Percentiles rank a stretch among this genome's conserved stretches.
Evolutionary conservation across 192 early-diverging fungal species (phyloP).

Genomic region (Ambispora gerdemannii): DNA sequence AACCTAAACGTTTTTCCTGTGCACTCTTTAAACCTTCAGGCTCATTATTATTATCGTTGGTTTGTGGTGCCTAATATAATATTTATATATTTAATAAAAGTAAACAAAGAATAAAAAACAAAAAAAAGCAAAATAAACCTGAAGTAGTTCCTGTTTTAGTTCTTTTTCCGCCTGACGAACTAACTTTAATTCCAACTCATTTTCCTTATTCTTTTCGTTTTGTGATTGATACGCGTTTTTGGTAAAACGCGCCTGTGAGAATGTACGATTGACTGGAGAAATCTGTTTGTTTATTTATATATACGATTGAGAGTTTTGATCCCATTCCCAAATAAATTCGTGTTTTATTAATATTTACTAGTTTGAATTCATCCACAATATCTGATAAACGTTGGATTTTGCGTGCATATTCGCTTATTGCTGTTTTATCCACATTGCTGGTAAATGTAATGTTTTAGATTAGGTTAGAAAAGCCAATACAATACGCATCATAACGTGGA

Average conservation of each 20-base stretch:
- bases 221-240: constrained; percentile 27
- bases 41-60: neutral
- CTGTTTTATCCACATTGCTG: constrained; percentile 26
- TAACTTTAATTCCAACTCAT: constrained; percentile 27
- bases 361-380: constrained; percentile 29
- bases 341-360: too few species aligned
- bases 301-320: neutral
- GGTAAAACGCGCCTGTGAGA: constrained; percentile 26
- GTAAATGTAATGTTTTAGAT: neutral
- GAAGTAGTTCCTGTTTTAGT: constrained; percentile 24
- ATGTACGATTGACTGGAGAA: constrained; percentile 24
- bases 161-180: constrained; percentile 25
- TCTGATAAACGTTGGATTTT: constrained; percentile 24
- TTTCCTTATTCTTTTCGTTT: constrained; percentile 27
- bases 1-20: neutral
- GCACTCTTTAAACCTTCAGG: neutral
- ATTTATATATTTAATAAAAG: too few species aligned
- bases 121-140: constrained; percentile 12
- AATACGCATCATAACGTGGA: neutral
- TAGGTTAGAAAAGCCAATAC: neutral
- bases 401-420: constrained; percentile 20
- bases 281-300: neutral
- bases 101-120: too few species aligned
- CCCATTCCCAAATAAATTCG: neutral
- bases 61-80: too few species aligned